Evolutionary conservation across 73 alveolate species (phyloP), one percentile per base, ranked within the genome.

Genomic region (Paramecium caudatum): DNA sequence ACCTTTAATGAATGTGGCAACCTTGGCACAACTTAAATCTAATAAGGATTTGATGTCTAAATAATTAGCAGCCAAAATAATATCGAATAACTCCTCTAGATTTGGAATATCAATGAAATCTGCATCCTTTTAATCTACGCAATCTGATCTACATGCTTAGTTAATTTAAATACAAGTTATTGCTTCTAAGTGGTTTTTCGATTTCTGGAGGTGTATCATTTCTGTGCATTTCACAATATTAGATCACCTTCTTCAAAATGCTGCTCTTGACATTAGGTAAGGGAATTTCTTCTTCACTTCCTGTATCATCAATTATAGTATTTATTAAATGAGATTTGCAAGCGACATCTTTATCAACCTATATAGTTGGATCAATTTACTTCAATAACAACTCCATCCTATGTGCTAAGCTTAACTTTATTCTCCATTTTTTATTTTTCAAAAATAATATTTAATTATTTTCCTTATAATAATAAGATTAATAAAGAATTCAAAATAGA

Each of bases 1-100:
- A 61, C 97, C 95, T 82, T 92, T 97, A 65, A 97, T 94, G 92
- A 94, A 91, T 15, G 97, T 69, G 19, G 98, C 99, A 36, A 97
- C 95, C 82, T 97, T 96, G 7, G 99, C 99, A 49, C 99, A 97
- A 39, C 97, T 50, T 41, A 97, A 82, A 23, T 96, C 99, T 41
- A 95, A 80, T 13, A 97, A 91, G 25, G 98, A 78, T 36, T 92
- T 82, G 39, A 97, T 95, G 82, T 97, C 98, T 49, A 97, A 78
- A 83, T 96, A 97, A 85, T 97, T 96, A 13, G 99, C 99, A 62
- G 99, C 99, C 37, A 92, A 82, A n/a, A 97, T 95, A 23, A 97
- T 70, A 39, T 97, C 99, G 83, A 95, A 95, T 16, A 97, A 91
- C 45, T 90, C 65, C 82, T 96, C 99, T 15, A 86, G 55, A 85